Evolutionary conservation across 176 grass and related monocot species (phyloP), one percentile per base, ranked within the genome.

Genomic region (Oryza rufipogon): DNA sequence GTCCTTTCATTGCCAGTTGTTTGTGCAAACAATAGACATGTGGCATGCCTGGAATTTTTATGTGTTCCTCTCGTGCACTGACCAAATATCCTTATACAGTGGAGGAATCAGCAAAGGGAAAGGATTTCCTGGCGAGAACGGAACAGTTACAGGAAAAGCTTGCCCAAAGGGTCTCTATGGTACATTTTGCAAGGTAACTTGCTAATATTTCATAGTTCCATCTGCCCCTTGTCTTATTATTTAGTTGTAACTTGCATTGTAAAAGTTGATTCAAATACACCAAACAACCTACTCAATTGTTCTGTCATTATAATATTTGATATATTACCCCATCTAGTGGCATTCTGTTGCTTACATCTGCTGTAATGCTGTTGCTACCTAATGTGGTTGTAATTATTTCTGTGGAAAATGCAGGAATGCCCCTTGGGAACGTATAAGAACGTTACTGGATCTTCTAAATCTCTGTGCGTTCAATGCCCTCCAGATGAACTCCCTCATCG

Each of bases 371-470:
- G 22, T 54, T 71, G 19, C 17, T 68, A 83, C 60, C 81, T 85
- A 56, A 28, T 36, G 14, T 8, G 44, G 16, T 82, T 66, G 30
- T 68, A 73, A 77, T 71, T 64, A 36, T 89, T 80, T 78, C 42
- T 77, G 2, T 9, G 33, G 80, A 87, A 90, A 87, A 84, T 93
- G 46, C 85, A 99, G 97, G 97, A 99, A 86, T 99, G 97, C 54
- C 97, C 97, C 76, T 75, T 92, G 52, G 97, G 97, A 82, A 99
- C 97, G 64, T 99, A 95, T 84, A 99, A 99, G 85, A 99, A 99
- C 86, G 86, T 89, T 64, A 94, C 91, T 86, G 97, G 97, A 80
- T 99, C 97, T 78, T 92, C 92, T 88, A 85, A 91, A 78, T 87
- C 97, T 82, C 86, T 99, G 38, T 99, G 97, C 90, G 88, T 76